phyloP scores from a whole-genome alignment of 108 stramenopile genomes.

The Mediolabrus comicus region DNA sequence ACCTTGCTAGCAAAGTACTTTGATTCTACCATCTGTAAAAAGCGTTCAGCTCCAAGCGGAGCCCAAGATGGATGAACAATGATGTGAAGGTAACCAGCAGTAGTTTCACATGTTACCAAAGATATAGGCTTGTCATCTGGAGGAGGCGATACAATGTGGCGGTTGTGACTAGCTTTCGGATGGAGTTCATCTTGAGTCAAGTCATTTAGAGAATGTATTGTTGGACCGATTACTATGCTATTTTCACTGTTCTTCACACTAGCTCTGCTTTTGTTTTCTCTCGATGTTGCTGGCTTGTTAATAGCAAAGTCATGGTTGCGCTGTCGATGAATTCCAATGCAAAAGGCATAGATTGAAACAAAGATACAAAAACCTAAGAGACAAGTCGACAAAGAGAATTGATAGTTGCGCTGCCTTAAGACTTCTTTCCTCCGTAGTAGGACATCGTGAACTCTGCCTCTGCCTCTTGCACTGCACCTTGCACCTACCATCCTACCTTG shows the following conservation, averaged over 20 bases:
- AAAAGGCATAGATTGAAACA: neutral
- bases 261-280: neutral
- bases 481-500: too few relatives aligned
- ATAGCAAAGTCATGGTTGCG: neutral
- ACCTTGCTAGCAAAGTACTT: slow-evolving; percentile 70
- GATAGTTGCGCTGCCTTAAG: too few relatives aligned
- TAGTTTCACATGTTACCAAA: slow-evolving; percentile 39
- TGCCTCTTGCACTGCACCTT: too few relatives aligned
- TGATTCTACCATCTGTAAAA: slow-evolving; percentile 72
- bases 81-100: slow-evolving; percentile 34
- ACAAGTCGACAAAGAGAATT: neutral
- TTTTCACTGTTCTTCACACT: neutral
- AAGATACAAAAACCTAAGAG: neutral
- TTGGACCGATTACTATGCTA: neutral
- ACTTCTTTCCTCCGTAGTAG: too few relatives aligned
- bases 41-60: slow-evolving; percentile 73
- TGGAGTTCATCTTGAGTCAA: slow-evolving; percentile 20
- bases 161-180: slow-evolving; percentile 19
- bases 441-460: too few relatives aligned
- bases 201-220: slow-evolving; percentile 31
- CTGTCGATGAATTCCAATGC: neutral
- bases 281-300: neutral
- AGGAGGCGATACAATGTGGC: slow-evolving; percentile 38
- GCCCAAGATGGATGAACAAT: slow-evolving; percentile 64
- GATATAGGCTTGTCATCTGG: slow-evolving; percentile 17